Evolutionary conservation across 176 grass and related monocot species (phyloP), one percentile per base, ranked within the genome.

Genomic region (Oryza rufipogon): DNA sequence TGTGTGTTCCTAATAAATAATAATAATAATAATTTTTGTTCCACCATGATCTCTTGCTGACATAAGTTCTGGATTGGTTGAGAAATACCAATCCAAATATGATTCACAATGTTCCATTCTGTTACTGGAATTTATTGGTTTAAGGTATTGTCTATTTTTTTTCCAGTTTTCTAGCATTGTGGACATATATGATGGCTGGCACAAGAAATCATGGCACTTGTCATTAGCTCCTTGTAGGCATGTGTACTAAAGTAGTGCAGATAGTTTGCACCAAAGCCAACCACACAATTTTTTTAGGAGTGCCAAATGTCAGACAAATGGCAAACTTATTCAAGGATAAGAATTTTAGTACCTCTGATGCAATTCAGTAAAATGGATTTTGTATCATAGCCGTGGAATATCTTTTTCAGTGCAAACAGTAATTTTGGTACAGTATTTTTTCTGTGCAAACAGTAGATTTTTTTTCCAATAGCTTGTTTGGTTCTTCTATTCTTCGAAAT

Each of bases 401-500:
- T 58, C 13, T 81, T 66, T 70, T 44, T n/a, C 23, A 82, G 23
- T 58, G 52, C 4, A 63, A 63, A 69, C 3, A 19, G 11, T 10
- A 38, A 49, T 15, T 83, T 33, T 58, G 4, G 77, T 66, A 49
- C 52, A 51, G 61, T 11, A 60, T 77, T 77, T 36, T 64, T 36
- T 2, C 36, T 52, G 9, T 68, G 51, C 63, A 4, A 41, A 41
- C 32, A 44, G 47, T 80, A 4, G 81, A 9, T 7, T 78, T 73
- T 73, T 73, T 73, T 52, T 58, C 34, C 19, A 81, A 49, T 68
- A 76, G 78, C 7, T 65, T 86, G 15, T 32, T 48, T 85, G 36
- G 17, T 76, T 42, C 17, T 70, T 60, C 80, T 22, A 26, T 71
- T 51, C 12, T 70, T 60, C 71, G 14, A 20, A 49, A 85, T 76